Base-by-base conservation (phyloP, 805 yeast species). In the Scheffersomyces lignosus region DNA sequence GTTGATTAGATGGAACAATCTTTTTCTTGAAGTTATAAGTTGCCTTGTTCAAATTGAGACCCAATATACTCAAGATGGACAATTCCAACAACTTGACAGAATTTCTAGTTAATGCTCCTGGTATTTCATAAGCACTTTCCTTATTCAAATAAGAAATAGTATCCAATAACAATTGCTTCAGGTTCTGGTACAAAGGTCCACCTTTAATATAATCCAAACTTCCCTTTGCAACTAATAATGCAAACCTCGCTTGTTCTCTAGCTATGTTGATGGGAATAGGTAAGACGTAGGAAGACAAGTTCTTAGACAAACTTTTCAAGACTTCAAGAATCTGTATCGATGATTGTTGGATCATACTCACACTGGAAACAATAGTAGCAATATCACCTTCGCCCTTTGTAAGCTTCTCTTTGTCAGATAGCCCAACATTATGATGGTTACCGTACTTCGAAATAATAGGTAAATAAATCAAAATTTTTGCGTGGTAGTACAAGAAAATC, bases 191-290 rank as follows among this genome's bases (percentile, higher is more conserved):
- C 37, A 88, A 60, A 1, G 91, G 81, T 0, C 96, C 96, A 26
- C 89, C 88, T 54, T 87, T 79, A 2, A 87, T 80, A 54, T 86
- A 87, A 44, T 88, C 96, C 38, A 89, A 65, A 0, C 88, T 78
- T 12, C 95, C 89, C 34, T 78, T 78, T 0, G 89, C 87, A 18
- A 82, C 83, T 31, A 83, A 49, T 20, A 85, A 63, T 0, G 84
- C 70, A 44, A 81, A 72, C 32, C 88, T 64, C 2, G 86, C 79
- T 49, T 76, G 78, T 42, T 81, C 78, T 42, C 88, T 59, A 0
- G 84, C 66, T 7, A 78, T 60, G 45, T 81, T 83, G 31, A 81
- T 56, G 0, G 93, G 90, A 9, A 83, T 56, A 0, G 90, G 84
- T 7, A 83, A 53, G 29, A 76, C 66, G 38, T 55, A 65, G n/a